Base-by-base conservation (phyloP, 108 stramenopile genomes). In the Stephanodiscus triporus region DNA sequence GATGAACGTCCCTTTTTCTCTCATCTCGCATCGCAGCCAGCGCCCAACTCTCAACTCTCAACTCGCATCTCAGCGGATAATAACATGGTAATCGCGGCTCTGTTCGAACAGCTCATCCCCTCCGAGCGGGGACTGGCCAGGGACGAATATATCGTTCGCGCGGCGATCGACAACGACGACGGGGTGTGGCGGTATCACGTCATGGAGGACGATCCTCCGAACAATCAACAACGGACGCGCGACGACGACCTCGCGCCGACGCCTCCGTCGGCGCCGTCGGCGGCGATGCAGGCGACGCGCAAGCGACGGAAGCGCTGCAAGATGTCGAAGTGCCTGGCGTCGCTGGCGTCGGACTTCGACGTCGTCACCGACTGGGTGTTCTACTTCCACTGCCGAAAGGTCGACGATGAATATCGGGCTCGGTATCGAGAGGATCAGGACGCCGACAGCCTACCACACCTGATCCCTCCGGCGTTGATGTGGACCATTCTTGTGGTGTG, bases 281-380 rank as follows among this genome's bases (percentile, higher is more conserved):
- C 14, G 43, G 27, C 64, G 17, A 2, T 47, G 64, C 23, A 14
- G 20, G 45, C 27, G 27, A 48, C 40, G 45, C 48, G 27, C 64
- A 65, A 65, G 17, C 45, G 19, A 34, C 69, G 78, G 7, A 79
- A 79, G 47, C 37, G 48, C 0, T 79, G 67, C 59, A 61, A 64
- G 34, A 74, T 74, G n/a, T 47, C 68, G 45, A 42, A 66, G 14
- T 59, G 32, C 13, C 54, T 82, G 22, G 69, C 75, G 8, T 74
- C 72, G 11, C 6, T 72, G 22, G 80, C 80, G 0, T 45, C 80
- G 11, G 80, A 82, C 42, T 72, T 82, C 32, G 80, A 82, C 60
- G 70, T 82, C 17, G 49, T 82, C 42, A 50, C 63, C 9, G 80
- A 82, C 43, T 82, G 75, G 75, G 24, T 54, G 29, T 82, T 74